Base-by-base conservation (phyloP, 83 land plant genomes). In the Isoetes engelmannii region DNA sequence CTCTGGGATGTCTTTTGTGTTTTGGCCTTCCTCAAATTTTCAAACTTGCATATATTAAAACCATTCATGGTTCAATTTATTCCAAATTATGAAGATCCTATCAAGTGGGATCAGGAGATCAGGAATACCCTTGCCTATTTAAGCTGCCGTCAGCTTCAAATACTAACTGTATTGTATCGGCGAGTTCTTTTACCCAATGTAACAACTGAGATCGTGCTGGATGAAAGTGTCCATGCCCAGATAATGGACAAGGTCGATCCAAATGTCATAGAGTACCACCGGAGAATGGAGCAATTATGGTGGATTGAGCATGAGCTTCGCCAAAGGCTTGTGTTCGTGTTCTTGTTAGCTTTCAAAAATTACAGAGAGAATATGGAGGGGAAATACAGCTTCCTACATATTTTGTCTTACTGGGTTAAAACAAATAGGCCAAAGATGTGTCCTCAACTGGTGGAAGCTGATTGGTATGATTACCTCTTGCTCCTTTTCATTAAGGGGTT, bases 241-340 rank as follows among this genome's bases (percentile, higher is more conserved):
- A 46, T 7, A 7, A 50, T 45, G 61, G 46, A 44, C 37, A 7
- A 41, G 61, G 61, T 1, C 15, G 7, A 8, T 41, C 8, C 41
- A 6, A 41, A 41, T 6, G 8, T n/a, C 61, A 7, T 58, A 4
- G 61, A 6, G 61, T 7, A 41, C 41, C 8, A 6, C 4, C 41
- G 8, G 61, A 41, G 67, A 44, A 60, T 61, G 67, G 58, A 70
- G 48, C 65, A 54, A 4, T 68, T 70, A 17, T 55, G 48, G 68
- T 28, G 13, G 15, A 44, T 75, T 9, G 78, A 75, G 68, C 68
- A 70, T 55, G 78, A 75, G 68, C 74, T 75, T 47, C 44, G 78
- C 6, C 74, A 70, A 63, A 45, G 78, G 48, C 20, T 75, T 4
- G n/a, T 53, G 7, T 50, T 62, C 49, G 42, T 45, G 44, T 54